phyloP scores from a whole-genome alignment of 768 basidiomycete genomes.

The Tulasnella sp. region DNA sequence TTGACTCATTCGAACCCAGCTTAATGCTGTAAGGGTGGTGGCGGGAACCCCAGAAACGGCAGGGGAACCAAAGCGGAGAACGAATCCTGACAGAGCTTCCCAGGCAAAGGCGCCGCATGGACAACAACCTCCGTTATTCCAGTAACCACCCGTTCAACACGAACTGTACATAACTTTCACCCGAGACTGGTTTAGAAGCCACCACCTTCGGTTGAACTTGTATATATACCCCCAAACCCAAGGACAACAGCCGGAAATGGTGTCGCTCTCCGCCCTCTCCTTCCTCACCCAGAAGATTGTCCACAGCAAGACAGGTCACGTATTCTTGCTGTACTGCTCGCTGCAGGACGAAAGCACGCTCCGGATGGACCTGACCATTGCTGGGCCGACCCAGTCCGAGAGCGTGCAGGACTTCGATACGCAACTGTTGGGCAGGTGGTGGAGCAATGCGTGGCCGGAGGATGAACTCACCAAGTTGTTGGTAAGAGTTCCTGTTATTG shows the following conservation, averaged over 20 bases:
- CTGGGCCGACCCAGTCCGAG: background rate
- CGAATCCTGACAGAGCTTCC: background rate
- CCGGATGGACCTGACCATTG: conserved; percentile 15
- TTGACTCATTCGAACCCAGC: background rate
- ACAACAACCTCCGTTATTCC: background rate
- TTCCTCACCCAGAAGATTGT: conserved; percentile 24
- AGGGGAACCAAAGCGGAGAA: background rate
- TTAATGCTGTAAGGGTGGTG: background rate
- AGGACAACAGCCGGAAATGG: background rate
- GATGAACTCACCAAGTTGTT: conserved; percentile 10
- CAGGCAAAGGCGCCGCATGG: background rate
- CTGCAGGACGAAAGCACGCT: background rate
- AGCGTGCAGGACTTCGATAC: conserved; percentile 9
- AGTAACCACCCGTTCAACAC: background rate
- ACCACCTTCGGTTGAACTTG: background rate
- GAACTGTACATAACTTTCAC: background rate
- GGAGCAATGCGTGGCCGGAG: conserved; percentile 10
- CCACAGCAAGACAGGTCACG: conserved; percentile 21
- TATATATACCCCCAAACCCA: background rate
- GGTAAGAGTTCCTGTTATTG: background rate
- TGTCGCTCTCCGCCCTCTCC: conserved; percentile 5
- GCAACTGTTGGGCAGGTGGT: conserved; percentile 16
- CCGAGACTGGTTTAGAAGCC: background rate
- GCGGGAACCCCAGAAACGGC: background rate
- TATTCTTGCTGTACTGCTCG: conserved; percentile 16